Conservation (phyloP, 2,329 filamentous ascomycete genomes). For the Talaromyces atroroseus region DNA sequence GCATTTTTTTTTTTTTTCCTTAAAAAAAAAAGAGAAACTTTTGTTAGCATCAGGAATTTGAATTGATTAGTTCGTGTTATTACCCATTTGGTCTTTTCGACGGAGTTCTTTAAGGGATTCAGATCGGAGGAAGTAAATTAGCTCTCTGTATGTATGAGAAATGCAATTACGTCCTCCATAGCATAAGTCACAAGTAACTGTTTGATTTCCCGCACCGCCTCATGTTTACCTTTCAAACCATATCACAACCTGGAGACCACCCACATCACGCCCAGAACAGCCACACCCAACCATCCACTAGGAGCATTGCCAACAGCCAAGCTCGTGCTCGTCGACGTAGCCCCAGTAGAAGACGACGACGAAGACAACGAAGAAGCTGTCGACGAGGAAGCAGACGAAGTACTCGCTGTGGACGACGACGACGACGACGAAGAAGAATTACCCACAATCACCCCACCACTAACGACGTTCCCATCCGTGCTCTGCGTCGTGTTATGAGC, state of each 20-base stretch:
- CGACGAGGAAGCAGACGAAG: background rate
- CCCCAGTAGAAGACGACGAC: background rate
- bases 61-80: constrained; percentile 7
- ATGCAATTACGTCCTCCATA: constrained; percentile 7
- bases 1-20: background rate
- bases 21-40: background rate
- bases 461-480: background rate
- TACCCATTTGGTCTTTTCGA: constrained; percentile 12
- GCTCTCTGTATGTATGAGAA: constrained; percentile 9
- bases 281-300: background rate
- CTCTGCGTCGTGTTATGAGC: constrained; percentile 2
- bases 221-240: background rate
- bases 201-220: too few relatives aligned
- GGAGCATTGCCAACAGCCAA: background rate
- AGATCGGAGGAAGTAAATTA: constrained; percentile 4
- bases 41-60: constrained; percentile 13
- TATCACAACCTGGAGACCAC: background rate
- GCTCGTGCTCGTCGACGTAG: background rate
- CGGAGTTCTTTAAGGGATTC: constrained; percentile 8
- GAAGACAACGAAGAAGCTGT: background rate
- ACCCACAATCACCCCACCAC: background rate
- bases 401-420: background rate
- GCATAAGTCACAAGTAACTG: background rate
- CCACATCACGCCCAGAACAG: background rate
- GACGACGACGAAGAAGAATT: background rate